Conservation (phyloP, 495 filamentous ascomycete genomes). For the Hyaloscypha variabilis region DNA sequence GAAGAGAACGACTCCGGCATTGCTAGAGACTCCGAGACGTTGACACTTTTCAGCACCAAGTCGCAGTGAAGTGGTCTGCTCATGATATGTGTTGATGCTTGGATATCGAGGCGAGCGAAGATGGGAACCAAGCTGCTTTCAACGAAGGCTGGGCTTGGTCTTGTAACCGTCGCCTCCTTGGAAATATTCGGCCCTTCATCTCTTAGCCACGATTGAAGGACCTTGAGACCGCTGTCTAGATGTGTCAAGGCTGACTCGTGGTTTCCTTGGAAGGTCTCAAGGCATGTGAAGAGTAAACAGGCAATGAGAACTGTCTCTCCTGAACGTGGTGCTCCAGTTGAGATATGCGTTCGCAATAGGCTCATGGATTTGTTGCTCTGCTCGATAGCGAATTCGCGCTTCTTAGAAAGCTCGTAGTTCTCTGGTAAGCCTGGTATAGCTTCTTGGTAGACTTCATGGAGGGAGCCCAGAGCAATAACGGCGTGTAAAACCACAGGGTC, state of each 20-base stretch:
- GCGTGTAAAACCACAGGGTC: conserved; percentile 19
- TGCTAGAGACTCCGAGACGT: too few relatives aligned
- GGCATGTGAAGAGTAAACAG: conserved; percentile 23
- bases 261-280: conserved; percentile 20
- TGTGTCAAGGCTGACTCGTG: conserved; percentile 17
- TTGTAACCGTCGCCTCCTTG: conserved; percentile 2
- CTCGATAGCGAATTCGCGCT: conserved; percentile 16
- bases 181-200: too few relatives aligned
- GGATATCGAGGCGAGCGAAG: conserved; percentile 16
- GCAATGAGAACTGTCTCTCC: conserved; percentile 10
- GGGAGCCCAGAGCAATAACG: conserved; percentile 20
- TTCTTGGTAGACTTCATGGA: conserved; percentile 15
- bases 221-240: conserved; percentile 18
- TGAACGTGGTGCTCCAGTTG: conserved; percentile 1
- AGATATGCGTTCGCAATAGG: conserved; percentile 6
- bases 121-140: conserved; percentile 17
- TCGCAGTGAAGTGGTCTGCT: too few relatives aligned
- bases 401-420: not conserved
- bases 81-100: not conserved
- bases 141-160: not conserved
- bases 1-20: too few relatives aligned
- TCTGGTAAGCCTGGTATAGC: conserved; percentile 4
- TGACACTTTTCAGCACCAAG: too few relatives aligned
- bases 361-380: conserved; percentile 19
- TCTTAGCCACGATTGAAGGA: conserved; percentile 4